Evolutionary conservation across 2,329 filamentous ascomycete species (phyloP), one percentile per base, ranked within the genome.

Genomic region (Shiraia sp.): DNA sequence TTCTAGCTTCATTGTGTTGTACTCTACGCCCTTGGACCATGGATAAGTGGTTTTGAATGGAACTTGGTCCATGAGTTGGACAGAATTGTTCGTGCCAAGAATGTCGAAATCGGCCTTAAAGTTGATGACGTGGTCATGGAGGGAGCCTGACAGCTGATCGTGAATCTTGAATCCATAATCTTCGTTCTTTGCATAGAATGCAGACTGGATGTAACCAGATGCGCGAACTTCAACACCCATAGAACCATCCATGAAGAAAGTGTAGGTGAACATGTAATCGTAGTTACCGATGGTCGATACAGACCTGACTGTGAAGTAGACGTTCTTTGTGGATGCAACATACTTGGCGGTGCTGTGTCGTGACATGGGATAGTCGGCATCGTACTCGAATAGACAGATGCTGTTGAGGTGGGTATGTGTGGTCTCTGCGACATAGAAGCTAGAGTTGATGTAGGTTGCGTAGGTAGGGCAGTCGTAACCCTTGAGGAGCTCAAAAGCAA

Each of bases 381-480:
- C 40, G 12, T 19, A 40, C 35, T 58, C 52, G 24, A 58, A 58
- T 2, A 55, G n/a, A 26, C 80, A 83, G 32, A 83, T 66, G 1
- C 64, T 67, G 57, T 78, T 74, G 17, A 79, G 64, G 45, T 75
- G 80, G 0, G 74, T 76, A 0, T 71, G 66, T 0, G 71, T 74
- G 2, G 63, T 72, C 42, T 76, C 74, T 1, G 55, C 59, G 5
- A 71, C 68, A 40, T 74, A 75, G 45, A 74, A 76, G 3, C 68
- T 66, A 1, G 65, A 67, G 57, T 79, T 74, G 16, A 79, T 63
- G 46, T 75, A 80, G 0, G 73, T 76, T 0, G 77, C 67, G 34
- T 77, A 73, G 0, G 70, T 44, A 0, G 78, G 79, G 47, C 78
- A 81, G 53, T 81, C 78, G 36, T 73, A 79, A 1, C 75, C 76